These are phyloP conservation scores for Babesia sp. DNA, from an alignment of 169 alveolate genomes.

Conservation along the genomic window DNA sequence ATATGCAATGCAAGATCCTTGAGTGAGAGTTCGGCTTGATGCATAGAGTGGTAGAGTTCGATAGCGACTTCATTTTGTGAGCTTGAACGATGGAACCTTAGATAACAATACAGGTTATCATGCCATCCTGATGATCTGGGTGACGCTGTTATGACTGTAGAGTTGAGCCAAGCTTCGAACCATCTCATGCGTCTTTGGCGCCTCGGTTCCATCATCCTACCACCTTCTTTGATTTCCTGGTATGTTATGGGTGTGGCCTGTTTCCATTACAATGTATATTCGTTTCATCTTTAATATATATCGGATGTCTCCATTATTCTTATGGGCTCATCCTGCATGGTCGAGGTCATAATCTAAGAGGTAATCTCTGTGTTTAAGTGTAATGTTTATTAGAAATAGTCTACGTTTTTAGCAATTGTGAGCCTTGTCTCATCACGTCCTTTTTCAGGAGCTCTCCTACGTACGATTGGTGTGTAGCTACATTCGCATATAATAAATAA, in stretches of 20 bases:
- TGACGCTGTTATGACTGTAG: not conserved
- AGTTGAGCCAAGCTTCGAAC: conserved; percentile 13
- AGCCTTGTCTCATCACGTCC: not conserved
- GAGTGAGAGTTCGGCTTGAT: conserved; percentile 46
- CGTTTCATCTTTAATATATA: not conserved
- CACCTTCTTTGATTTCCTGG: not conserved
- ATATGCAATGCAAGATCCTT: conserved; percentile 48
- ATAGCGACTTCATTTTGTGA: conserved; percentile 55
- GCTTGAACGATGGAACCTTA: not conserved
- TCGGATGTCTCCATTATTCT: not conserved
- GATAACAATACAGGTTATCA: not conserved
- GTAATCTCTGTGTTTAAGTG: not conserved
- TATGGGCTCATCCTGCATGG: not conserved
- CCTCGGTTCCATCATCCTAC: conserved; percentile 6
- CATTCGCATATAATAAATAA: not conserved
- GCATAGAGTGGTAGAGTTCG: conserved; percentile 54
- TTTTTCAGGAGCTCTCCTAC: not conserved
- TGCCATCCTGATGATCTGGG: conserved; percentile 17
- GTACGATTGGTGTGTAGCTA: conserved; percentile 13
- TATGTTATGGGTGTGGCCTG: not conserved
- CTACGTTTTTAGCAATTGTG: not conserved
- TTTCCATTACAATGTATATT: not conserved
- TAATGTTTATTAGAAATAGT: not conserved
- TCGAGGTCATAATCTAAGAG: not conserved
- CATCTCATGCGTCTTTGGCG: not conserved